These are phyloP conservation scores for Persicaria maculosa DNA, from an alignment of 148 eudicot genomes.

Conservation along the genomic window DNA sequence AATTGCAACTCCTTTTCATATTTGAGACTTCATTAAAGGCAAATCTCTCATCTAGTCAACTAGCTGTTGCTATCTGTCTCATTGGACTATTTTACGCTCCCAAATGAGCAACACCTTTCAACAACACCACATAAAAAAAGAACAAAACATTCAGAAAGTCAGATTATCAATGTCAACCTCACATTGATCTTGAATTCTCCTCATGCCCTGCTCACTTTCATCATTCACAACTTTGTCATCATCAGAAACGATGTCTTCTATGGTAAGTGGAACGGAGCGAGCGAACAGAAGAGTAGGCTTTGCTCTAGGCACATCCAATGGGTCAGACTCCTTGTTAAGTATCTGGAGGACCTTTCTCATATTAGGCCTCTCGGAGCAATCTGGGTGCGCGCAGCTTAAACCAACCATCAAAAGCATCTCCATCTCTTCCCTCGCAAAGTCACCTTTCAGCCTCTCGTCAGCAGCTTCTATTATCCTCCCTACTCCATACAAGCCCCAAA, in stretches of 20 bases:
- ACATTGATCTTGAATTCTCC: neutral
- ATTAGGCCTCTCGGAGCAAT: conserved; percentile 36
- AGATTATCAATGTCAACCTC: conserved; percentile 7
- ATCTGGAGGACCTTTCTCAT: conserved; percentile 61
- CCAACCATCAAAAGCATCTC: conserved; percentile 45
- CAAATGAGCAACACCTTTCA: neutral
- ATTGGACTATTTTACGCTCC: neutral
- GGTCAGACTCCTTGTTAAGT: conserved; percentile 34
- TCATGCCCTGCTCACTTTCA: neutral
- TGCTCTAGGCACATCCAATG: conserved; percentile 8
- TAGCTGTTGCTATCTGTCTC: neutral
- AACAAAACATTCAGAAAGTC: neutral
- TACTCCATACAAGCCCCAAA: conserved; percentile 40
- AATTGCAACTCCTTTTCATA: no score
- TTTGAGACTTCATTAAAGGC: no score
- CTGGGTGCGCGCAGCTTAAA: conserved; percentile 47
- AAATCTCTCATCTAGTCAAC: no score
- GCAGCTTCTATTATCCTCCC: conserved; percentile 35
- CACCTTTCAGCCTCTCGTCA: conserved; percentile 34
- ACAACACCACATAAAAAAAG: neutral
- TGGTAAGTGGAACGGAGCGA: neutral
- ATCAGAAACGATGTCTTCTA: conserved; percentile 12
- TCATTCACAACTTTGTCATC: neutral
- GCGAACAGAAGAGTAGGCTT: conserved; percentile 14
- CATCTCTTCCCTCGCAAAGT: conserved; percentile 31